A percentile compares a stretch with the other conserved stretches of the same genome.
Conservation (phyloP, 768 basidiomycete genomes). For the Tricholoma hemisulphureum region DNA sequence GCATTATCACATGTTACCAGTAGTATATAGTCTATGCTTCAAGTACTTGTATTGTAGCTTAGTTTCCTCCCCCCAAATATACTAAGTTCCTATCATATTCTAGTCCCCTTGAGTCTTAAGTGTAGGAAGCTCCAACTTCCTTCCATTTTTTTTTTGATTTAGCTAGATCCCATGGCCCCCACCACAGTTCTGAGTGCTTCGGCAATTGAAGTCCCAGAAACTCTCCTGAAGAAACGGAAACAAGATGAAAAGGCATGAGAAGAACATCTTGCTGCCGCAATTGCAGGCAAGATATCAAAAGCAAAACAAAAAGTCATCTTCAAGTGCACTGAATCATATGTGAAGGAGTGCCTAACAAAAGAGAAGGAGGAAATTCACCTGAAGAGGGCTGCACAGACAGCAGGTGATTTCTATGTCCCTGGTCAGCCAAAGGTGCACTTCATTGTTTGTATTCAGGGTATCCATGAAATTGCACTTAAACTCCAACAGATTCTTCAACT, state of each 20-base stretch:
- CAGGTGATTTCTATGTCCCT: slow-evolving; percentile 97
- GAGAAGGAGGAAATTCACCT: slow-evolving; percentile 97
- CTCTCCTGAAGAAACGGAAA: slow-evolving; percentile 99
- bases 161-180: too few species aligned
- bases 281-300: slow-evolving; percentile 81
- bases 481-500: slow-evolving; percentile 99
- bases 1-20: too few species aligned
- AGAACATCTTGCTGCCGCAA: slow-evolving; percentile 82
- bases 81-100: too few species aligned
- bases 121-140: too few species aligned
- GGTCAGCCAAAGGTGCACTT: slow-evolving; percentile 98
- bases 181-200: too few species aligned
- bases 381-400: slow-evolving; percentile 85
- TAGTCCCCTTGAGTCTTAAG: too few species aligned
- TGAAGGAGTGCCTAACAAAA: slow-evolving; percentile 90
- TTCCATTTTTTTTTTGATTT: too few species aligned
- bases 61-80: too few species aligned
- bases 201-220: slow-evolving; percentile 98
- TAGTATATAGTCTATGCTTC: too few species aligned
- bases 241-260: slow-evolving; percentile 95
- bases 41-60: too few species aligned
- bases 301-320: slow-evolving; percentile 97
- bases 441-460: slow-evolving; percentile 97
- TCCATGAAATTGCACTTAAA: slow-evolving; percentile 99
- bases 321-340: slow-evolving; percentile 98